Base-by-base conservation (phyloP, 1,284 basidiomycete species). In the Waitea zeae region DNA sequence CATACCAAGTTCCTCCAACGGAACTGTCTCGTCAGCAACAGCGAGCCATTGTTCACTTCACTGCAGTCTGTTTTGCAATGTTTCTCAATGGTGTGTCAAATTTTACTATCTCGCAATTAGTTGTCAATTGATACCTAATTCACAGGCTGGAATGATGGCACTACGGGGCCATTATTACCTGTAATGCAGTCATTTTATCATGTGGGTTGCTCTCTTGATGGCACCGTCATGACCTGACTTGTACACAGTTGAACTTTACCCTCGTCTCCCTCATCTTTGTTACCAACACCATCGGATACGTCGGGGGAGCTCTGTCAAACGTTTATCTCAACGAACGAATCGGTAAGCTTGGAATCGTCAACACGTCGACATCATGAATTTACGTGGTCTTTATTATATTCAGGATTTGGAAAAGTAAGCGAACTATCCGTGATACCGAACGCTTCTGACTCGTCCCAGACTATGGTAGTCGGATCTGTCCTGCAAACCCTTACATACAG, bases 61-160 rank as follows among this genome's bases (percentile, higher is more conserved):
- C 46, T 13, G 48, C 55, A 7, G 37, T 57, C 15, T 59, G 55
- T 39, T 55, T 42, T 38, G 41, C 41, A n/a, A 43, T 59, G 34
- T 64, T 64, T 44, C 44, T 66, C 3, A 57, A 58, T 18, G 68
- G n/a, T n/a, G n/a, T n/a, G n/a, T n/a, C n/a, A n/a, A n/a, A n/a
- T n/a, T n/a, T n/a, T n/a, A n/a, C n/a, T n/a, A n/a, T n/a, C n/a
- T n/a, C n/a, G n/a, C n/a, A n/a, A n/a, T n/a, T n/a, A n/a, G n/a
- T n/a, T n/a, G n/a, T n/a, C n/a, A n/a, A n/a, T n/a, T n/a, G n/a
- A n/a, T n/a, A n/a, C n/a, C n/a, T n/a, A n/a, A n/a, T n/a, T n/a
- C n/a, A n/a, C n/a, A n/a, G n/a, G 70, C 12, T 71, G 68, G 68
- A 71, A 70, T 40, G 68, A 71, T 45, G 68, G 64, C 14, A 57